Conservation (phyloP, 176 grass and related monocot species). For the Oryza longistaminata region DNA sequence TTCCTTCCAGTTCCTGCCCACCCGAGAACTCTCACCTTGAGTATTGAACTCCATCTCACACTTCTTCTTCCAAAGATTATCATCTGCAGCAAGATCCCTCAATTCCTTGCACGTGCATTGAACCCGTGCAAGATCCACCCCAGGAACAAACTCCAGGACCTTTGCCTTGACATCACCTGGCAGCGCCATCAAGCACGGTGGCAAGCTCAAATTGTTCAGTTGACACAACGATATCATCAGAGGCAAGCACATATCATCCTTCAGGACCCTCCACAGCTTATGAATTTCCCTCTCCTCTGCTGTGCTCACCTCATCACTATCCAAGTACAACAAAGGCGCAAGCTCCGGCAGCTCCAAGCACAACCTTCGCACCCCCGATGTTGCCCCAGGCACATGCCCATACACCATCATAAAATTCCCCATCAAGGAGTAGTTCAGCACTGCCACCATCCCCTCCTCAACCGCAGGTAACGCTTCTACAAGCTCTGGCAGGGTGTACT, state of each 20-base stretch:
- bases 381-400: slow-evolving; percentile 43
- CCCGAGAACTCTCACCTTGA: slow-evolving; percentile 9
- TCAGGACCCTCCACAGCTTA: slow-evolving; percentile 60
- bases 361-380: slow-evolving; percentile 47
- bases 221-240: slow-evolving; percentile 67
- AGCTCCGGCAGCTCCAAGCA: slow-evolving; percentile 62
- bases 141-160: slow-evolving; percentile 64
- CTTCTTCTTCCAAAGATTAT: slow-evolving; percentile 75
- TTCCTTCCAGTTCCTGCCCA: slow-evolving; percentile 43
- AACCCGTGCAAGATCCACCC: slow-evolving; percentile 44
- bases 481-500: slow-evolving; percentile 57
- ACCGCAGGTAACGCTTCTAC: not conserved
- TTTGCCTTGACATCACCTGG: slow-evolving; percentile 66
- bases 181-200: slow-evolving; percentile 79
- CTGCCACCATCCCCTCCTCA: slow-evolving; percentile 46
- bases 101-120: slow-evolving; percentile 78
- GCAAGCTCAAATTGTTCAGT: slow-evolving; percentile 52
- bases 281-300: slow-evolving; percentile 54
- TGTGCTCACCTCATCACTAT: slow-evolving; percentile 40
- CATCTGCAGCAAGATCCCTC: slow-evolving; percentile 60
- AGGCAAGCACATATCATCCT: slow-evolving; percentile 71
- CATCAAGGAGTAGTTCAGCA: slow-evolving; percentile 65
- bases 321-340: slow-evolving; percentile 56
- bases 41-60: slow-evolving; percentile 41
- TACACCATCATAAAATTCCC: slow-evolving; percentile 62